Conservation (phyloP, 768 basidiomycete species). For the Lepiota subincarnata region DNA sequence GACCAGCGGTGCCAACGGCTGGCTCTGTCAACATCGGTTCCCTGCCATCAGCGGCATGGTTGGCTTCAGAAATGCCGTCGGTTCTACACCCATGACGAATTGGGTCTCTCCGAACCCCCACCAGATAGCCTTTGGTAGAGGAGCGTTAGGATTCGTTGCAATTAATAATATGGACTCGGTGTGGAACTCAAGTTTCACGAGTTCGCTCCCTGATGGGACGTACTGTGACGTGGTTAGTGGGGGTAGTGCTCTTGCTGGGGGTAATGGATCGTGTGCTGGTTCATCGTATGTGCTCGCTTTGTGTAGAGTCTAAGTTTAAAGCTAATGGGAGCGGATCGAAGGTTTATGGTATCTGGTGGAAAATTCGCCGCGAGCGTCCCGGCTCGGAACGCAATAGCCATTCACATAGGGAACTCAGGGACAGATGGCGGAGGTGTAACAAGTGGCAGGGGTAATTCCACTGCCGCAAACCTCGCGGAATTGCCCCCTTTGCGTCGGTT, state of each 20-base stretch:
- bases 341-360: conserved; percentile 48
- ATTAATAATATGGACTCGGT: conserved; percentile 60
- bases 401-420: conserved; percentile 40
- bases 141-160: conserved; percentile 41
- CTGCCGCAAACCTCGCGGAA: conserved; percentile 47
- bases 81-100: conserved; percentile 42
- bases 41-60: conserved; percentile 55
- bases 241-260: conserved; percentile 24
- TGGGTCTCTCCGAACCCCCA: conserved; percentile 56
- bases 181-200: conserved; percentile 56
- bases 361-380: conserved; percentile 45
- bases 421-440: conserved; percentile 11
- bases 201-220: conserved; percentile 50
- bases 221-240: conserved; percentile 71
- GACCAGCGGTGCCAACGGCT: conserved; percentile 49
- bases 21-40: conserved; percentile 67
- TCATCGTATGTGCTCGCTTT: conserved; percentile 32
- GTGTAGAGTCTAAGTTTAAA: too few relatives aligned
- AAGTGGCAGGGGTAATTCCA: conserved; percentile 13
- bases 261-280: conserved; percentile 39
- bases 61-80: conserved; percentile 58
- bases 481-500: conserved; percentile 15
- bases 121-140: conserved; percentile 66
- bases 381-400: conserved; percentile 50
- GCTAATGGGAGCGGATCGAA: conserved; percentile 15